phyloP scores from a whole-genome alignment of 163 green algal species.

The Chloromonas sp. region DNA sequence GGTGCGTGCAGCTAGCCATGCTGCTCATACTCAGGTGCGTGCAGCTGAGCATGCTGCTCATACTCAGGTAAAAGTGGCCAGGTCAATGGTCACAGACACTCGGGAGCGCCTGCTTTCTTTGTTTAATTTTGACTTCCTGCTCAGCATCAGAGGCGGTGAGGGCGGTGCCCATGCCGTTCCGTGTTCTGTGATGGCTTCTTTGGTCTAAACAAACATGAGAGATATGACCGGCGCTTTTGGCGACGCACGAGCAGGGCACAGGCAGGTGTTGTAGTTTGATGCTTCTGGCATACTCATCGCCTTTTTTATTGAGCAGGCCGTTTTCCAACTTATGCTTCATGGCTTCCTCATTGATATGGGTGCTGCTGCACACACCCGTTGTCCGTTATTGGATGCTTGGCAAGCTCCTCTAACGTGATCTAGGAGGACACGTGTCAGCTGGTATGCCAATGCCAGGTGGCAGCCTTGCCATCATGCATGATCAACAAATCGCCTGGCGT shows the following conservation, averaged over 20 bases:
- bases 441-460: neutral
- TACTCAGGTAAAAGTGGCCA: conserved; percentile 16
- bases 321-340: no score
- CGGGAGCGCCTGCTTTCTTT: neutral
- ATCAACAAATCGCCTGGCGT: neutral
- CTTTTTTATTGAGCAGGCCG: no score
- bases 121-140: neutral
- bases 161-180: no score
- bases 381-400: neutral
- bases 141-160: neutral
- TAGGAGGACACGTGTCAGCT: neutral
- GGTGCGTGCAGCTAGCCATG: conserved; percentile 15
- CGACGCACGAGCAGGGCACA: no score
- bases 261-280: neutral
- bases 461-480: neutral
- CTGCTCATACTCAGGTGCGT: conserved; percentile 27
- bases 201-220: no score
- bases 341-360: no score
- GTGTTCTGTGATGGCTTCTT: no score
- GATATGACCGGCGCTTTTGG: neutral
- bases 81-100: neutral
- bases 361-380: neutral
- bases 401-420: no score
- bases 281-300: neutral
- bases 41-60: conserved; percentile 28